Evolutionary conservation across 768 basidiomycete genomes (phyloP), one percentile per base, ranked within the genome.

Genomic region (Amanita molliuscula): DNA sequence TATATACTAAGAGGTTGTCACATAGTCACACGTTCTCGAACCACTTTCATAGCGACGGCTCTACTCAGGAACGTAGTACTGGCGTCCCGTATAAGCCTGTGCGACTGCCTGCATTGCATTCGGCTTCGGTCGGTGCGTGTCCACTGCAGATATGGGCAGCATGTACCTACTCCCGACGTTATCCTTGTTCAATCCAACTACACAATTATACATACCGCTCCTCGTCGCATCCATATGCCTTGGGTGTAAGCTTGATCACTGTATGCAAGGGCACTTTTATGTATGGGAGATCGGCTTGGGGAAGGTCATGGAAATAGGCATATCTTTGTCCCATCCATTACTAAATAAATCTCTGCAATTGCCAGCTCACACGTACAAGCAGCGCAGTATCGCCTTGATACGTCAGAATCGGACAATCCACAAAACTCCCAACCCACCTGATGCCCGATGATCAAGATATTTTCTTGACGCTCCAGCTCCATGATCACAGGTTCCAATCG

Each of bases 191-290:
- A 7, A 13, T 35, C 15, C n/a, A n/a, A 34, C 36, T n/a, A 10
- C 15, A 49, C 15, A n/a, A 33, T 40, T 16, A 10, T n/a, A 50
- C 71, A 42, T 50, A 84, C 87, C 94, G 76, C 64, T 94, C 93
- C 63, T 99, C 96, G 63, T 98, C 93, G 70, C 95, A 98, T 34
- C 96, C 96, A 63, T 98, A 99, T 1, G 96, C 96, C 62, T 90
- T 93, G 8, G 96, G 96, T 1, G 95, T 98, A 41, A 99, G 76
- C 68, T 98, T 98, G 65, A 99, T 96, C 33, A 99, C 86, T 0
- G 95, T 99, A 62, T 99, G 96, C 50, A 95, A 66, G 0, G 93
- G 93, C 41, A 97, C 93, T 70, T 94, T 95, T 73, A 98, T 89
- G 63, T 99, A 99, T 1, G 96, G 96, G 29, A 99, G 74, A 61